A percentile compares a stretch with the other conserved stretches of the same genome.
Evolutionary conservation across 768 basidiomycete species (phyloP).

Genomic region (Paxillus involutus): DNA sequence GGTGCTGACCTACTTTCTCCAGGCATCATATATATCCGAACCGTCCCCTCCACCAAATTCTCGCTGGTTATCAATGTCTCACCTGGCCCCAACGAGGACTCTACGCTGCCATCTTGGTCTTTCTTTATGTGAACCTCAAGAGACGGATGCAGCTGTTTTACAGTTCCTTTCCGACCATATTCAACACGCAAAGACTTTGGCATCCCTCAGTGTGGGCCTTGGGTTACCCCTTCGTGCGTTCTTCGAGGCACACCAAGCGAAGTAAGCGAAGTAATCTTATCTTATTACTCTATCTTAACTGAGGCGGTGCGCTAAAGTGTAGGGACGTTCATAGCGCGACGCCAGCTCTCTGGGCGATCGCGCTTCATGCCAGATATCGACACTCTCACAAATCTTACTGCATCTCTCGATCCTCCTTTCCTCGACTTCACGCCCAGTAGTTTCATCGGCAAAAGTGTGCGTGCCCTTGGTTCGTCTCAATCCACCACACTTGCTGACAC

Average conservation of each 20-base stretch:
- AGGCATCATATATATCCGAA: constrained; percentile 15
- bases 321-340: constrained; percentile 1
- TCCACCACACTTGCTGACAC: background rate
- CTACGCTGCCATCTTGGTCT: constrained; percentile 4
- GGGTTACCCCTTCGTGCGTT: constrained; percentile 21
- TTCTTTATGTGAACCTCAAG: constrained; percentile 7
- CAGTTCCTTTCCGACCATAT: constrained; percentile 30
- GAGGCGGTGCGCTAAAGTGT: constrained; percentile 7
- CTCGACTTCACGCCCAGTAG: constrained; percentile 24
- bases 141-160: constrained; percentile 19
- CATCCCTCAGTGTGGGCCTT: constrained; percentile 19
- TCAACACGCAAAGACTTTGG: constrained; percentile 25
- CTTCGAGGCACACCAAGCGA: constrained; percentile 16
- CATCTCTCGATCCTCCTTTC: constrained; percentile 15
- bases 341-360: background rate
- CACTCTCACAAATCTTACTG: constrained; percentile 20
- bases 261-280: constrained; percentile 10
- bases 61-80: background rate
- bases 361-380: constrained; percentile 3
- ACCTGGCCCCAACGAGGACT: constrained; percentile 4
- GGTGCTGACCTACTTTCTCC: constrained; percentile 6
- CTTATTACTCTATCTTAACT: background rate
- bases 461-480: background rate
- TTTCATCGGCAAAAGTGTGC: constrained; percentile 31
- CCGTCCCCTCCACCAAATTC: constrained; percentile 3